Evolutionary conservation across 768 basidiomycete species (phyloP), one percentile per base, ranked within the genome.

Genomic region (Phylloporus sp.): DNA sequence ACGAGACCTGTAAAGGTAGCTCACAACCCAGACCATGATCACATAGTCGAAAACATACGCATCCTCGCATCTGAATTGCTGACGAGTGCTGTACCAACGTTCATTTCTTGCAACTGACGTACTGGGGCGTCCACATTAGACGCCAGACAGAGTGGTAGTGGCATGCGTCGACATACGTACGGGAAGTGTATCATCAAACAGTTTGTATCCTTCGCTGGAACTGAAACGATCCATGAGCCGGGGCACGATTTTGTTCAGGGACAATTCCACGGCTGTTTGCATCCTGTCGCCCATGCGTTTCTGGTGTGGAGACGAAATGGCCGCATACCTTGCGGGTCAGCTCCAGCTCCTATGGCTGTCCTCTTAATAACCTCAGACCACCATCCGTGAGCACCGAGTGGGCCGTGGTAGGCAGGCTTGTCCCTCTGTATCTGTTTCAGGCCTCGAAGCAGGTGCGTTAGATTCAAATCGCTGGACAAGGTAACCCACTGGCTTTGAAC

Each of bases 271-370:
- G 18, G 65, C 87, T 89, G 53, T 43, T 50, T 47, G 59, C 50
- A 51, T 45, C 27, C 45, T 10, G 53, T 59, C 31, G 16, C 43
- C 52, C 57, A 65, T 52, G 59, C 45, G 64, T 59, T 56, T 54
- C 47, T n/a, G 48, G 61, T 43, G 57, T 46, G 59, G 50, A 56
- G 41, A 39, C 44, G 44, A 48, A 41, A 54, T 22, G 51, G 42
- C 26, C 13, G 40, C 72, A 55, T 53, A 84, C 85, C 77, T 59
- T 71, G 63, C 43, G 77, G 64, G 67, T 85, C 73, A 4, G 83
- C 89, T 1, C 87, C 88, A 38, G 89, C 87, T 4, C 82, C 87
- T 3, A 88, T 66, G 16, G 88, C 89, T 32, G 90, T 91, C 51
- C 79, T 71, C 50, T 73, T 74, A 54, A 92, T 84, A 34, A 92